A percentile compares a stretch with the other conserved stretches of the same genome.
Evolutionary conservation across 208 protist genomes (phyloP).

Genomic region (Leishmania tropica): DNA sequence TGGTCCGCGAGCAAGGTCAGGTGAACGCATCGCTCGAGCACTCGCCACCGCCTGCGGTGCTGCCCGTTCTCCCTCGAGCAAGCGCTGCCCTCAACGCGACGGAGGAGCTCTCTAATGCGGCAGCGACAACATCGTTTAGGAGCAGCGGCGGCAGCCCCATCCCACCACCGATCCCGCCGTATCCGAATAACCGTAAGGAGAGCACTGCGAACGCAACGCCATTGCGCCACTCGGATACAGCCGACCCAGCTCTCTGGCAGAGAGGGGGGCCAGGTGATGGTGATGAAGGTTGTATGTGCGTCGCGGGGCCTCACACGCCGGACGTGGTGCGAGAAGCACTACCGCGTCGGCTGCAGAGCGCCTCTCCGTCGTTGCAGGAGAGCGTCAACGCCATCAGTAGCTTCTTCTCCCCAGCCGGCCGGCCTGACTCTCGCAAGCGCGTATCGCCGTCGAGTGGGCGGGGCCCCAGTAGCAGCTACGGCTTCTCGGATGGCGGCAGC

Average conservation of each 20-base stretch:
- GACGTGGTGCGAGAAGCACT: background rate
- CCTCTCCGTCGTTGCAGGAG: background rate
- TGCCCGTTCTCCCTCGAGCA: background rate
- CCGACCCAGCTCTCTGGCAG: background rate
- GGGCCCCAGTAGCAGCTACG: constrained; percentile 32
- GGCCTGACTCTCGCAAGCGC: background rate
- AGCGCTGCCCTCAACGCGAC: background rate
- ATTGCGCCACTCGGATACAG: background rate
- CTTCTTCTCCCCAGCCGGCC: background rate
- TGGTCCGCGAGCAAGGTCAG: background rate
- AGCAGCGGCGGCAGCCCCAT: background rate
- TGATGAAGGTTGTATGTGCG: background rate
- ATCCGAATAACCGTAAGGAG: background rate
- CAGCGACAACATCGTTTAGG: background rate
- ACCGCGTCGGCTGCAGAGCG: background rate
- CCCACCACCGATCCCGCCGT: background rate
- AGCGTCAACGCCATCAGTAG: background rate
- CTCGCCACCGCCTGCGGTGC: background rate
- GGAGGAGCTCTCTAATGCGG: background rate
- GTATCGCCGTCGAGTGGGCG: constrained; percentile 9
- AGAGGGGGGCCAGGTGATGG: background rate
- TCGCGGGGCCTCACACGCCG: background rate
- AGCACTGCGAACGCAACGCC: background rate
- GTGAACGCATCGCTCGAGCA: background rate
- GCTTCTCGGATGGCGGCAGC: constrained; percentile 29